Conservation (phyloP, 345 rosid species). For the Dovyalis caffra region DNA sequence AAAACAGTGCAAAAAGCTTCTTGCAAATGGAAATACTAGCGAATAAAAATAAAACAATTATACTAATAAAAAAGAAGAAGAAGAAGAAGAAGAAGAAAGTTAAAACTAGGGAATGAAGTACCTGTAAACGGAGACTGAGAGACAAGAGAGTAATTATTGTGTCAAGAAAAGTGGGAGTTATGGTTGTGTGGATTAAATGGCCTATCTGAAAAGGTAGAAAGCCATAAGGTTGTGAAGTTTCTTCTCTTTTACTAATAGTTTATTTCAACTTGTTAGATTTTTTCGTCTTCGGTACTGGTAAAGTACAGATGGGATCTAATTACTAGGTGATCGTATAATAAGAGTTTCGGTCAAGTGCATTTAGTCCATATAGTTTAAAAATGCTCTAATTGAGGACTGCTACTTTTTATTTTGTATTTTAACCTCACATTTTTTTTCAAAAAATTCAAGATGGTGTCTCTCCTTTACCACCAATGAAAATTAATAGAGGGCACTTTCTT, state of each 20-base stretch:
- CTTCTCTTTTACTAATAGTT: background rate
- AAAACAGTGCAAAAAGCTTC: background rate
- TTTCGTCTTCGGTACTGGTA: background rate
- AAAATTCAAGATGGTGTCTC: background rate
- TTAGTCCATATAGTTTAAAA: background rate
- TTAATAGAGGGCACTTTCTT: background rate
- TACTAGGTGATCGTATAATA: background rate
- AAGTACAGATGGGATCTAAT: background rate
- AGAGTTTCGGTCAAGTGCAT: background rate
- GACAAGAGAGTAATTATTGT: background rate
- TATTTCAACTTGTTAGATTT: background rate
- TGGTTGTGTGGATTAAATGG: background rate
- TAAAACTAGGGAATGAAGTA: background rate
- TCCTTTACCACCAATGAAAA: background rate
- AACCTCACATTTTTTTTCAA: background rate
- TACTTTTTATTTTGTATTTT: background rate
- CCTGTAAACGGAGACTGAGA: conserved; percentile 15
- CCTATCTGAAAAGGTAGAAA: background rate
- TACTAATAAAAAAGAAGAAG: too few relatives aligned
- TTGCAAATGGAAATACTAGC: too few relatives aligned
- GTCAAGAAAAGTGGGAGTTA: background rate
- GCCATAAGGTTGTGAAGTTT: background rate
- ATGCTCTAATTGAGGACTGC: background rate
- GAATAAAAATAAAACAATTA: background rate
- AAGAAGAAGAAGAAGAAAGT: too few relatives aligned